A percentile compares a stretch with the other conserved stretches of the same genome.
Conservation (phyloP, 2,329 filamentous ascomycete genomes). For the Cercospora sp. region DNA sequence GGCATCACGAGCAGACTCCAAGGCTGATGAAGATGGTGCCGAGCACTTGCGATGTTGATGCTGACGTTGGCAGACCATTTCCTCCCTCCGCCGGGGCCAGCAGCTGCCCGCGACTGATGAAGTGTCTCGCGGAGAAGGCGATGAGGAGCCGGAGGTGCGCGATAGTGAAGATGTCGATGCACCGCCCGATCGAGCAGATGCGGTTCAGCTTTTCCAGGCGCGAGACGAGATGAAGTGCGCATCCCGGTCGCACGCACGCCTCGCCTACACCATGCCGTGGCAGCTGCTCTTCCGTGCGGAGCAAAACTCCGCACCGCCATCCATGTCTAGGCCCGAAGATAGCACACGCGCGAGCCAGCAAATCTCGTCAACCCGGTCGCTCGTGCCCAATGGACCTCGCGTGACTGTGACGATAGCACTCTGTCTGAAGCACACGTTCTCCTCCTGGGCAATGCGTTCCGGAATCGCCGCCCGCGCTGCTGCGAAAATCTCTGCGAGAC, state of each 20-base stretch:
- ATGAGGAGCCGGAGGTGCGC: background rate
- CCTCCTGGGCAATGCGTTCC: background rate
- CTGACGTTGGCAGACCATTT: background rate
- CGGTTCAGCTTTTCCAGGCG: background rate
- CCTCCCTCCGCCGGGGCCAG: background rate
- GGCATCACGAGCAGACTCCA: background rate
- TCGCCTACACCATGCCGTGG: background rate
- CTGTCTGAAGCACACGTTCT: background rate
- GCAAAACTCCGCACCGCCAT: background rate
- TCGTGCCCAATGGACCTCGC: background rate
- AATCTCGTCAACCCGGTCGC: background rate
- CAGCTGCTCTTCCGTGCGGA: background rate
- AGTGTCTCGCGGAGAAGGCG: background rate
- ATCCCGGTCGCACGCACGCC: background rate
- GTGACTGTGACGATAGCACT: background rate
- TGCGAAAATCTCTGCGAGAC: constrained; percentile 8
- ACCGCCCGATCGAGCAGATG: background rate
- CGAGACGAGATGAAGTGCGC: background rate
- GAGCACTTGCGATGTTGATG: background rate
- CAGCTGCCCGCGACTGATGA: background rate
- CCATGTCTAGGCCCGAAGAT: constrained; percentile 3
- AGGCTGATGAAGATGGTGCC: background rate
- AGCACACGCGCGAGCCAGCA: background rate
- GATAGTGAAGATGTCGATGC: background rate
- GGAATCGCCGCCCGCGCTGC: background rate